Conservation (phyloP, 768 basidiomycete genomes). For the Mrakia frigida region DNA sequence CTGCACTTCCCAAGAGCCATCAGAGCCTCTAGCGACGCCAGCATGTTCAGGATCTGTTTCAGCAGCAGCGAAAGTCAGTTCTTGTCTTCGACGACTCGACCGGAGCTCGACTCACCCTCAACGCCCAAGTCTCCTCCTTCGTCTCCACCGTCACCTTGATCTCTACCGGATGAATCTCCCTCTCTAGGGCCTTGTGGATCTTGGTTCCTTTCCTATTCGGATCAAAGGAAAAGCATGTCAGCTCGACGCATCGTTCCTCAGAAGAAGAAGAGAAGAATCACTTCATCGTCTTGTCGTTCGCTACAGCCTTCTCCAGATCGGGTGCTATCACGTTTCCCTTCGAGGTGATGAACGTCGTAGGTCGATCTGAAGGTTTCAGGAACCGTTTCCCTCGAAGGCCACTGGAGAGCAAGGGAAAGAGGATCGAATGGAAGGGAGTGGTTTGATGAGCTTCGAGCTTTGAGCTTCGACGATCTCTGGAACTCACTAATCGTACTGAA, state of each 20-base stretch:
- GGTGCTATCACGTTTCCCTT: constrained; percentile 42
- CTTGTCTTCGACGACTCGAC: neutral
- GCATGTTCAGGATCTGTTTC: constrained; percentile 20
- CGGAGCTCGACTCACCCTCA: neutral
- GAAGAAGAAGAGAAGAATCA: constrained; percentile 5
- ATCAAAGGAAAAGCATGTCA: neutral
- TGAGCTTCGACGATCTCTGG: neutral
- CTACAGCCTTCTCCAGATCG: constrained; percentile 41
- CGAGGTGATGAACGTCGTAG: constrained; percentile 38
- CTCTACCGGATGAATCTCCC: constrained; percentile 30
- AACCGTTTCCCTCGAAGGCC: constrained; percentile 42
- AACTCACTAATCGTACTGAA: constrained; percentile 43
- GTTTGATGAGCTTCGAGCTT: no score
- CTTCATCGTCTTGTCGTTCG: constrained; percentile 43
- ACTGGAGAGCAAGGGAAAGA: constrained; percentile 29
- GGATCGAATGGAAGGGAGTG: neutral
- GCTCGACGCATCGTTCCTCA: neutral
- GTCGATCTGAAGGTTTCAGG: constrained; percentile 40
- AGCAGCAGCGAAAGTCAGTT: neutral
- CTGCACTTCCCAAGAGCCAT: constrained; percentile 26
- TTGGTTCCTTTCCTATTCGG: constrained; percentile 19
- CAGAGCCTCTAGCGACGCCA: constrained; percentile 23
- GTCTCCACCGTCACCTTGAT: constrained; percentile 17
- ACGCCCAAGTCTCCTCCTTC: constrained; percentile 25
- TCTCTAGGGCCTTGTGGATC: constrained; percentile 25